Evolutionary conservation across 768 basidiomycete genomes (phyloP).

Genomic region (Paxillus involutus): DNA sequence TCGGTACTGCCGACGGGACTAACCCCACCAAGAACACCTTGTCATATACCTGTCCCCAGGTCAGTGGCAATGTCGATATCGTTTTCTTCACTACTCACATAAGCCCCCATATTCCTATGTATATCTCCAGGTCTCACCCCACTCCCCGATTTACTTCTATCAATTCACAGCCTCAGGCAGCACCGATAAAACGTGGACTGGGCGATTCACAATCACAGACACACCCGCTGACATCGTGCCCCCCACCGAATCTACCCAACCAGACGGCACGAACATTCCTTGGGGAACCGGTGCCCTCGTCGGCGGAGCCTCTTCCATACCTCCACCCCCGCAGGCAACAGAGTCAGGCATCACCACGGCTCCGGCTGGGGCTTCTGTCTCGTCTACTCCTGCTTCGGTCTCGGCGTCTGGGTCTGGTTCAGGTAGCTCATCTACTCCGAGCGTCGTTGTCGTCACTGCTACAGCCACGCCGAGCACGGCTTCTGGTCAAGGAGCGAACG

Average conservation of each 20-base stretch:
- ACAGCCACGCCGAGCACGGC: not conserved
- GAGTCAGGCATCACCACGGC: slow-evolving; percentile 4
- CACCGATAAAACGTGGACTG: slow-evolving; percentile 57
- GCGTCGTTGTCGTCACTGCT: not conserved
- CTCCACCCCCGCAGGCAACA: slow-evolving; percentile 18
- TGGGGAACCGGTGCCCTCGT: slow-evolving; percentile 67
- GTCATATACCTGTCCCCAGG: slow-evolving; percentile 65
- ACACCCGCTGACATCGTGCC: slow-evolving; percentile 43
- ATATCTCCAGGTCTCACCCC: slow-evolving; percentile 50
- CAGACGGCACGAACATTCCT: slow-evolving; percentile 47
- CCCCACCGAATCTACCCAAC: slow-evolving; percentile 54
- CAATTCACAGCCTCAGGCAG: slow-evolving; percentile 58
- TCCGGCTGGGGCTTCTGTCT: not conserved
- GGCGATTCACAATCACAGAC: slow-evolving; percentile 72
- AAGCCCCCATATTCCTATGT: not conserved
- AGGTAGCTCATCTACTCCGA: not conserved
- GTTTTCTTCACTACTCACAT: not conserved
- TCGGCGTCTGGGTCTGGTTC: not conserved
- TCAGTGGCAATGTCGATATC: slow-evolving; percentile 29
- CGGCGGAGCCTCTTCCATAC: slow-evolving; percentile 37
- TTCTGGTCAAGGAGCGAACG: slow-evolving; percentile 1
- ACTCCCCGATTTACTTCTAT: slow-evolving; percentile 78
- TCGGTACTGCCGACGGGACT: slow-evolving; percentile 68
- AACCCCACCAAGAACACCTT: slow-evolving; percentile 41
- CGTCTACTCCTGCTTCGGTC: not conserved